Conservation (phyloP, 345 rosid genomes). For the Murraya koenigii region DNA sequence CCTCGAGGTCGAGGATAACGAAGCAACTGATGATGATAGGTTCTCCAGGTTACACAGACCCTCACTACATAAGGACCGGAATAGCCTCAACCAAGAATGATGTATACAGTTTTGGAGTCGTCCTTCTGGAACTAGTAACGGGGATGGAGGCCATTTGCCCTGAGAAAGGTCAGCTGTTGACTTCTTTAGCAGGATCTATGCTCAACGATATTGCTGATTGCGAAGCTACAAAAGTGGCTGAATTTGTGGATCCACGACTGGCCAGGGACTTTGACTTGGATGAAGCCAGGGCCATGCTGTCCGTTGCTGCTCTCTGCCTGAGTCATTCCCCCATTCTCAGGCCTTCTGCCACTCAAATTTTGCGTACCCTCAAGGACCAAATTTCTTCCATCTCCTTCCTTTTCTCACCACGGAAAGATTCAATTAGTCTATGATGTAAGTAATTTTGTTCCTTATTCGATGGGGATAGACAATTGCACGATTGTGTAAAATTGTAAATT, state of each 20-base stretch:
- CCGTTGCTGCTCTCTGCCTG: slow-evolving; percentile 50
- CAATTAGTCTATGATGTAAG: neutral
- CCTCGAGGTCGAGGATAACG: neutral
- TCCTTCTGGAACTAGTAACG: slow-evolving; percentile 66
- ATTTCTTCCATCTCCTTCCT: slow-evolving; percentile 36
- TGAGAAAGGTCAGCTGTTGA: slow-evolving; percentile 53
- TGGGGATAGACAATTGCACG: neutral
- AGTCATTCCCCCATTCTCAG: slow-evolving; percentile 47
- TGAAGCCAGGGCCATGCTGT: slow-evolving; percentile 56
- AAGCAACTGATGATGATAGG: slow-evolving; percentile 67
- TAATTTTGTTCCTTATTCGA: neutral
- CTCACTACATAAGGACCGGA: slow-evolving; percentile 79
- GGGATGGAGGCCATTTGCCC: slow-evolving; percentile 72
- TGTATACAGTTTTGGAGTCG: slow-evolving; percentile 78
- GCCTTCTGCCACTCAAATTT: slow-evolving; percentile 59
- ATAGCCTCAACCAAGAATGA: slow-evolving; percentile 82
- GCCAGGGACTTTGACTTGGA: slow-evolving; percentile 40
- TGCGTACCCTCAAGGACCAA: slow-evolving; percentile 33
- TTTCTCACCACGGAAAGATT: slow-evolving; percentile 8
- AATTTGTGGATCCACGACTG: slow-evolving; percentile 61
- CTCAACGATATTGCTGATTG: slow-evolving; percentile 23
- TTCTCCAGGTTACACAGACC: slow-evolving; percentile 88
- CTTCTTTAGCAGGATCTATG: slow-evolving; percentile 37
- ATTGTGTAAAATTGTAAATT: slow-evolving; percentile 14
- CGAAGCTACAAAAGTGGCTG: slow-evolving; percentile 23